phyloP scores from a whole-genome alignment of 768 basidiomycete species.

The Termitomyces sp. region DNA sequence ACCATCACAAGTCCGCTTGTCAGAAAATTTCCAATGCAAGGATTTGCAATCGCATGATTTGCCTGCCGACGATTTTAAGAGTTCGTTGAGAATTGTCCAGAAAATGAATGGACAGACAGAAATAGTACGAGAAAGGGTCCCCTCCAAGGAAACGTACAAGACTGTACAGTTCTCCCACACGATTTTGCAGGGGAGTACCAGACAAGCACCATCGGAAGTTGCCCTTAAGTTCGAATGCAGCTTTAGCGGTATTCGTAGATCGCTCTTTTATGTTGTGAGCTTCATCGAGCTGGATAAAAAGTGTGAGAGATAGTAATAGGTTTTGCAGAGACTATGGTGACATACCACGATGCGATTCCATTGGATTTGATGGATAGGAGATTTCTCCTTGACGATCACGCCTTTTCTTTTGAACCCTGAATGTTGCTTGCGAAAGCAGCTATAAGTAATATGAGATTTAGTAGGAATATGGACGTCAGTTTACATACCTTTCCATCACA shows the following conservation, averaged over 20 bases:
- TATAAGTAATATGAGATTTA: conserved; percentile 17
- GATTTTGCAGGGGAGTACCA: conserved; percentile 93
- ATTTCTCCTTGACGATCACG: conserved; percentile 80
- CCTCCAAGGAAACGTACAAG: conserved; percentile 90
- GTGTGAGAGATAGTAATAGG: neutral
- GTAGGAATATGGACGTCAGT: neutral
- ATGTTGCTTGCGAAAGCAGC: conserved; percentile 89
- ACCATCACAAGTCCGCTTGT: conserved; percentile 84
- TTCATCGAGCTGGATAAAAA: conserved; percentile 67
- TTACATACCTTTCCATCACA: conserved; percentile 61
- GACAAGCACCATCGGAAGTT: conserved; percentile 92
- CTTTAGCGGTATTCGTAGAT: conserved; percentile 91
- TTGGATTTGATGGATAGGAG: conserved; percentile 73
- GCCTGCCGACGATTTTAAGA: conserved; percentile 35
- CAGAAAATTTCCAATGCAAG: conserved; percentile 88
- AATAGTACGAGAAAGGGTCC: conserved; percentile 88
- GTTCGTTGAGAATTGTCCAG: neutral
- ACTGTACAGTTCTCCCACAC: conserved; percentile 98
- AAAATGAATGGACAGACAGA: conserved; percentile 47
- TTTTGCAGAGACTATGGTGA: conserved; percentile 7
- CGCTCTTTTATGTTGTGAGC: conserved; percentile 99
- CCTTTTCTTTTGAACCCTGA: conserved; percentile 88
- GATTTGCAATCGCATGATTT: conserved; percentile 93
- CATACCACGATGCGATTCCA: conserved; percentile 81
- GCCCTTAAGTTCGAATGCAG: conserved; percentile 83